Base-by-base conservation (phyloP, 768 basidiomycete genomes). In the Cantharellus anzutake region DNA sequence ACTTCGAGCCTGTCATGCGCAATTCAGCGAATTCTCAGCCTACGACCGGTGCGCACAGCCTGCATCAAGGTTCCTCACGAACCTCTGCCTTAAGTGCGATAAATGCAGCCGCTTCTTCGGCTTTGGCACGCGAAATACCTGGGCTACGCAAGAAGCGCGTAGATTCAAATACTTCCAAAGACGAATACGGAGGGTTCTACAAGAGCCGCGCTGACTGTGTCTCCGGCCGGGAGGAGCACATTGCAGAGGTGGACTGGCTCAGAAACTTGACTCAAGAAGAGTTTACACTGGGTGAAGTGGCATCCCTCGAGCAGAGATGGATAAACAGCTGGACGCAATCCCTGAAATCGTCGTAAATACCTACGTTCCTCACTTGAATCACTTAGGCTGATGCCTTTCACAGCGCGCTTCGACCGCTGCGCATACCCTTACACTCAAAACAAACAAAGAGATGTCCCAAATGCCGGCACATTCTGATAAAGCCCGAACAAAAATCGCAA, bases 401-500 rank as follows among this genome's bases (percentile, higher is more conserved):
- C 69, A 93, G 89, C 40, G 84, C 92, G 48, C 75, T 93, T 7
- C 81, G 80, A 68, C 96, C 96, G 0, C 75, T 88, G 52, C 85
- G 96, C 40, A 88, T 97, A 65, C 92, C 90, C 0, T 75, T 99
- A 0, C 89, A 86, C 64, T 87, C 91, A 0, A 98, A 97, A 70
- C 81, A 86, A 58, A 91, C 92, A 2, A 98, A 98, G 71, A 88
- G 96, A 3, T 99, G 96, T 72, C 84, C 91, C 11, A 78, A 76
- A 2, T 99, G 96, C 68, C 83, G 87, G 16, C 94, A 98, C 70
- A 96, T 98, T 65, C 79, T 99, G 63, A 96, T 97, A 71, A 96
- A 97, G 69, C 96, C 96, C 2, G 96, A 99, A 69, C 86, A 93
- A 67, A 99, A 99, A 68, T 85, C 92, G 0, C 89, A 91, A 65